These are phyloP conservation scores for Trametes cubensis DNA, from an alignment of 768 basidiomycete genomes.

Conservation along the genomic window DNA sequence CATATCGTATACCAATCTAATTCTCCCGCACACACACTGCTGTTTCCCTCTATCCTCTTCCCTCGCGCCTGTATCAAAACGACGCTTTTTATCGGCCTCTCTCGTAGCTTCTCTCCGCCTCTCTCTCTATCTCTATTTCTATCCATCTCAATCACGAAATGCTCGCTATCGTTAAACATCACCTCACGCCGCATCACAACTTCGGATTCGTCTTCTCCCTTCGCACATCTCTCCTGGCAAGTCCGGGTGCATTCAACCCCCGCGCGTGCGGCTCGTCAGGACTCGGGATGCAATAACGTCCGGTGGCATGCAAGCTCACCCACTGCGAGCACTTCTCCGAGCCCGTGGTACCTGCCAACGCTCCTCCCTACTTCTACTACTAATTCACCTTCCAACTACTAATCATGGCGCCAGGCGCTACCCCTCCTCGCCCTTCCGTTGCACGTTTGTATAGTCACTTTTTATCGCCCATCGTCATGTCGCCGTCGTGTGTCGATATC, in stretches of 20 bases:
- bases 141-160: constrained; percentile 4
- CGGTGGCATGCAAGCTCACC: neutral
- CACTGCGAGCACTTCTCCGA: neutral
- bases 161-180: constrained; percentile 22
- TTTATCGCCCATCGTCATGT: no score
- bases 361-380: neutral
- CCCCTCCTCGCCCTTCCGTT: neutral
- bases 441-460: constrained; percentile 12
- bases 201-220: neutral
- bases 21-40: neutral
- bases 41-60: neutral
- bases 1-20: constrained; percentile 14
- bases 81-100: constrained; percentile 9
- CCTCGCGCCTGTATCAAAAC: constrained; percentile 22
- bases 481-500: constrained; percentile 14
- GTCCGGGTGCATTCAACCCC: neutral
- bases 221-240: neutral
- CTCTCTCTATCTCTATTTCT: neutral
- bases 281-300: no score
- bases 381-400: neutral
- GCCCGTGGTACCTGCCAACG: neutral
- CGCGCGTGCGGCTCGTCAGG: neutral
- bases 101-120: neutral
- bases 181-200: constrained; percentile 11
- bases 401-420: constrained; percentile 19